Evolutionary conservation across 805 yeast genomes (phyloP), one percentile per base, ranked within the genome.

Genomic region (Yarrowia divulgata): DNA sequence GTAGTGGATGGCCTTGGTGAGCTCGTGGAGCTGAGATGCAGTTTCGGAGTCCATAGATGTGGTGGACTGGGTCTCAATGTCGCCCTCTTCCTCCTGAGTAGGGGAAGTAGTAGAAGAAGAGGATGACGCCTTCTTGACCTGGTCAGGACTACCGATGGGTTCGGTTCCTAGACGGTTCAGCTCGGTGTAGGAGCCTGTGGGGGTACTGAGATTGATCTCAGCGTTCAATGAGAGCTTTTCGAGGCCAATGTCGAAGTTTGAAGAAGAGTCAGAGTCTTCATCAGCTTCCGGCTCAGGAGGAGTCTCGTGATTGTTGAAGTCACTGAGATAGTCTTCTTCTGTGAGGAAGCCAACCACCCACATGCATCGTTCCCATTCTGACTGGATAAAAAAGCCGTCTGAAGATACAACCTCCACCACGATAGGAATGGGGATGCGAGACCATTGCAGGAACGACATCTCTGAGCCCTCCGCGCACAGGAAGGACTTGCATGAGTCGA

Each of bases 301-400:
- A 19, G 55, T 39, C 18, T 34, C 66, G 14, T 60, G 45, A 12
- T 42, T 60, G 42, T 45, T 60, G 34, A 60, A 43, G 14, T 43
- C 66, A 3, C 52, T 45, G 34, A 45, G 52, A 12, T 60, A 60
- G 18, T 60, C 66, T 32, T 60, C 66, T 13, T 60, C 66, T 1
- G 57, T 49, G 18, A 63, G 35, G 10, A 84, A 72, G 54, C 77
- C 79, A 45, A 83, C 80, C 3, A 82, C 77, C 71, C 85, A 85
- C 37, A 82, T 70, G 52, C 85, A 83, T 67, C 89, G 77, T 52
- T 85, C 87, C 86, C 86, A 85, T 73, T 85, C 89, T 1, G 81
- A 80, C 1, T 85, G 85, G 5, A 84, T 84, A 73, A 83, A 85
- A 71, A 85, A 85, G 23, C 82, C 83, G 72, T 86, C 87, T 18